Evolutionary conservation across 306 rosid genomes (phyloP).

Genomic region (Cicer chorassanicum): DNA sequence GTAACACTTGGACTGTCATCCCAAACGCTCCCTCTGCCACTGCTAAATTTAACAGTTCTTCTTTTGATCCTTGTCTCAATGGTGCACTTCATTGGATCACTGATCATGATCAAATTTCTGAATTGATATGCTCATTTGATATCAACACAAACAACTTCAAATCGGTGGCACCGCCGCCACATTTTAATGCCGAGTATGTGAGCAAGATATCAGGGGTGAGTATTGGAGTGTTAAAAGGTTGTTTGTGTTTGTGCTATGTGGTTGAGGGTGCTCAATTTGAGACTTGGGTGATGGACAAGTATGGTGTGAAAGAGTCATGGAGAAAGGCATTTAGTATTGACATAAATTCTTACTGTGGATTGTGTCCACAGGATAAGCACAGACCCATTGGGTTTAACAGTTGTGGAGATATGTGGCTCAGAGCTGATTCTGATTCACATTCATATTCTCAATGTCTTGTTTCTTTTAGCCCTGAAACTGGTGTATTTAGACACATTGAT

Average conservation of each 20-base stretch:
- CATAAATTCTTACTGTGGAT: constrained; percentile 34
- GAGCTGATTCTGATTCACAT: constrained; percentile 34
- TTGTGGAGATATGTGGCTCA: constrained; percentile 49
- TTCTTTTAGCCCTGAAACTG: constrained; percentile 38
- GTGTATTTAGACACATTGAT: constrained; percentile 27
- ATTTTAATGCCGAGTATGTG: constrained; percentile 14
- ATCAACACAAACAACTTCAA: constrained; percentile 32
- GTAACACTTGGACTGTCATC: background rate
- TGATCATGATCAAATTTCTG: background rate
- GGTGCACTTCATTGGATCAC: constrained; percentile 46
- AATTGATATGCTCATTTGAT: constrained; percentile 45
- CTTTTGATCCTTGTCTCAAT: constrained; percentile 40
- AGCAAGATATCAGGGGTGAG: background rate
- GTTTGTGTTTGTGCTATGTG: constrained; percentile 45
- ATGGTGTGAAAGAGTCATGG: constrained; percentile 40
- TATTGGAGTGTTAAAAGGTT: constrained; percentile 42
- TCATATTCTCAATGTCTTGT: background rate
- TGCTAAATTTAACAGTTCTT: background rate
- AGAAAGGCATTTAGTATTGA: constrained; percentile 28
- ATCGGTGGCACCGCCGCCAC: constrained; percentile 22
- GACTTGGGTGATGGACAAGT: constrained; percentile 44
- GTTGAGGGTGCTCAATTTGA: background rate
- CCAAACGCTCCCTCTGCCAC: background rate
- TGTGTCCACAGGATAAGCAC: constrained; percentile 36
- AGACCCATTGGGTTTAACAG: constrained; percentile 45